phyloP scores from a whole-genome alignment of 148 eudicot genomes.

The Chenopodium formosanum region DNA sequence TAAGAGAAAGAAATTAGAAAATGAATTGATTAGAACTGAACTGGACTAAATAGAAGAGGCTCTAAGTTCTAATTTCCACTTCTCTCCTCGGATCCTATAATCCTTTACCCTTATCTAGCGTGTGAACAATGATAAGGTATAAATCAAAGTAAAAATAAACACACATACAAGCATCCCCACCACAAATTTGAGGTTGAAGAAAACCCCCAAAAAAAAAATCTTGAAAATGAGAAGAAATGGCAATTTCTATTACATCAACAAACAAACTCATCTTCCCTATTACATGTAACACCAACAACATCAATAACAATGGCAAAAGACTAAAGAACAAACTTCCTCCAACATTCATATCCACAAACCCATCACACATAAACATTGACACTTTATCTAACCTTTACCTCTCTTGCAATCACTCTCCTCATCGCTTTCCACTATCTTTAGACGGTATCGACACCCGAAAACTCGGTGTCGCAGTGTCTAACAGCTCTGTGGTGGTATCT shows the following conservation, averaged over 20 bases:
- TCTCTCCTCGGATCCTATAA: no score
- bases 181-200: background rate
- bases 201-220: background rate
- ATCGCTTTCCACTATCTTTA: slow-evolving; percentile 48
- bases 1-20: no score
- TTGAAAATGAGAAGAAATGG: background rate
- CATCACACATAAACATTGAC: slow-evolving; percentile 36
- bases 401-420: slow-evolving; percentile 67
- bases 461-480: slow-evolving; percentile 55
- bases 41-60: no score
- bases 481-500: slow-evolving; percentile 69
- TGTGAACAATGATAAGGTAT: slow-evolving; percentile 3
- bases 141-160: background rate
- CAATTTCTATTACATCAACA: slow-evolving; percentile 21
- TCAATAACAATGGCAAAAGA: background rate
- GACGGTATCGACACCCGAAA: slow-evolving; percentile 43
- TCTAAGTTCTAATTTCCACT: background rate
- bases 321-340: slow-evolving; percentile 33
- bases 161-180: background rate
- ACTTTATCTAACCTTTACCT: slow-evolving; percentile 49
- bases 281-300: background rate
- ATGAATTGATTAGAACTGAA: no score
- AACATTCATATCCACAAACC: slow-evolving; percentile 55
- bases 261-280: slow-evolving; percentile 6
- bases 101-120: background rate